Evolutionary conservation across 2,329 filamentous ascomycete genomes (phyloP).

Genomic region (Hirsutella rhossiliensis): DNA sequence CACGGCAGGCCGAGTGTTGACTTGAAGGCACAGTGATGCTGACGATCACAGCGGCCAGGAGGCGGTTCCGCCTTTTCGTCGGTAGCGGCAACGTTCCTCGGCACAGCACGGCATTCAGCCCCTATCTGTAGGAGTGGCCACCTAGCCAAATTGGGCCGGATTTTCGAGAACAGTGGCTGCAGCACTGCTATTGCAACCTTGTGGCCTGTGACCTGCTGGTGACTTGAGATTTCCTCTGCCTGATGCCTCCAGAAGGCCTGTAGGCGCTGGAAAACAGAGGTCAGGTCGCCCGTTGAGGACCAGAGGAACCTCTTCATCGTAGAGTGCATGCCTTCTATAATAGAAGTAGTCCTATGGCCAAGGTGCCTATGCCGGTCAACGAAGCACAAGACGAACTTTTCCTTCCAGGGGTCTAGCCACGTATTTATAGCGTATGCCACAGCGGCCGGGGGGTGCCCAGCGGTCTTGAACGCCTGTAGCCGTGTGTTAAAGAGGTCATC

Average conservation of each 20-base stretch:
- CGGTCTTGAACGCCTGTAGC: background rate
- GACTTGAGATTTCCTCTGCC: background rate
- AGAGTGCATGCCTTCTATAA: too few relatives aligned
- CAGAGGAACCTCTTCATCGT: background rate
- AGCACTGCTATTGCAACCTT: background rate
- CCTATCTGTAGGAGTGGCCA: background rate
- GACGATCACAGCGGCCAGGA: background rate
- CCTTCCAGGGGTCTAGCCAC: background rate
- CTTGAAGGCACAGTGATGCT: background rate
- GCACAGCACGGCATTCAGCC: background rate
- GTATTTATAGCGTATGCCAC: background rate
- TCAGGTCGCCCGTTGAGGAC: background rate
- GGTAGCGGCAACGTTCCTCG: background rate
- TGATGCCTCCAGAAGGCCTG: background rate
- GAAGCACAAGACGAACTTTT: background rate
- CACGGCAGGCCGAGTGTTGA: background rate
- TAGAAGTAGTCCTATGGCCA: too few relatives aligned
- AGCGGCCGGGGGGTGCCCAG: background rate
- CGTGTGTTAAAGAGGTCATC: background rate
- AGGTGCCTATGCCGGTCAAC: too few relatives aligned
- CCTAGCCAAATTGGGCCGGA: background rate
- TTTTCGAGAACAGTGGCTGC: background rate
- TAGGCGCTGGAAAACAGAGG: too few relatives aligned
- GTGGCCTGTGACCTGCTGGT: background rate
- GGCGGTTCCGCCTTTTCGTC: background rate